Conservation (phyloP, 179 eudicot species). For the Beta lomatogona region DNA sequence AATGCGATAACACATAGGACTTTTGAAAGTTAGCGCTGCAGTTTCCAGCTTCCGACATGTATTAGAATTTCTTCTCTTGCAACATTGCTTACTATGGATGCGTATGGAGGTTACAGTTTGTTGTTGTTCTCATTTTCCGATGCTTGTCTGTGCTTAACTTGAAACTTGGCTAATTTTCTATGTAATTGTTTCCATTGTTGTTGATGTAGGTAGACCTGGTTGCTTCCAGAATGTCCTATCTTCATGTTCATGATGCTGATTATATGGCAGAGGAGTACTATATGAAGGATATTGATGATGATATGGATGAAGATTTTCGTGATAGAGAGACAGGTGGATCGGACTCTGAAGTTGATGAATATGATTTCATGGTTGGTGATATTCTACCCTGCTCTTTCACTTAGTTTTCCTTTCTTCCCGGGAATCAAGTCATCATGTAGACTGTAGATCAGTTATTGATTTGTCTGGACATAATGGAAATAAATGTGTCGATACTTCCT, state of each 20-base stretch:
- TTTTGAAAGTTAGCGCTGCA: no score
- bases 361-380: constrained; percentile 50
- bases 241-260: constrained; percentile 53
- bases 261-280: constrained; percentile 72
- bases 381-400: not conserved
- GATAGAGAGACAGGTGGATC: constrained; percentile 42
- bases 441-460: not conserved
- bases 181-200: no score
- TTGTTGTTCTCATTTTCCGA: no score
- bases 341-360: constrained; percentile 78
- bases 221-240: constrained; percentile 45
- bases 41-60: no score
- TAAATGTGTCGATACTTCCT: constrained; percentile 60
- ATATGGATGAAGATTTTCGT: constrained; percentile 60
- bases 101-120: no score
- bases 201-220: not conserved
- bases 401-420: not conserved
- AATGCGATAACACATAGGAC: no score
- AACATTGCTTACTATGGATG: no score
- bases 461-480: constrained; percentile 37
- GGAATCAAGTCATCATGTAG: not conserved
- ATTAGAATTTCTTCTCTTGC: no score
- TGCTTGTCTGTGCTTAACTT: no score
- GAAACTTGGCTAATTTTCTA: no score
- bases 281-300: constrained; percentile 65